phyloP scores from a whole-genome alignment of 1,139 yeast genomes.

The Geotrichum restrictum region DNA sequence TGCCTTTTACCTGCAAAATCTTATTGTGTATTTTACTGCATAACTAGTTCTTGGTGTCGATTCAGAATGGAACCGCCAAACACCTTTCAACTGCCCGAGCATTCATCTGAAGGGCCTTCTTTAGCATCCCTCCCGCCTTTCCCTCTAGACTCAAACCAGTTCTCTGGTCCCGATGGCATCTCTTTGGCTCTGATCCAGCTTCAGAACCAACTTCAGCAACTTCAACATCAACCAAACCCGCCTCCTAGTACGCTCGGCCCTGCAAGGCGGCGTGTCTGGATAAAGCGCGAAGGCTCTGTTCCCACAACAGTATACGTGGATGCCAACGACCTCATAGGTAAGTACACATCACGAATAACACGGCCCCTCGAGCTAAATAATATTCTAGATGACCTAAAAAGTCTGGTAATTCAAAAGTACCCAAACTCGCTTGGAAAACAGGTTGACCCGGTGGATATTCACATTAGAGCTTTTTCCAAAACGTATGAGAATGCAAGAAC shows the following conservation, averaged over 20 bases:
- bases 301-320: constrained; percentile 65
- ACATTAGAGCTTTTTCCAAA: constrained; percentile 8
- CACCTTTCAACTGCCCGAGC: neutral
- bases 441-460: constrained; percentile 68
- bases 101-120: neutral
- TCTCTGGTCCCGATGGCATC: neutral
- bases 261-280: constrained; percentile 54
- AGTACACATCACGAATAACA: neutral
- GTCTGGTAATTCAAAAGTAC: constrained; percentile 54
- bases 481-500: neutral
- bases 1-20: no score
- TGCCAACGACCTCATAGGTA: constrained; percentile 41
- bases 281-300: constrained; percentile 51
- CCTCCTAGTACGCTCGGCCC: neutral
- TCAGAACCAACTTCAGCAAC: constrained; percentile 3
- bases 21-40: neutral
- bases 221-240: neutral
- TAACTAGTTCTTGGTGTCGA: neutral
- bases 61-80: no score
- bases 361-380: no score
- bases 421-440: constrained; percentile 63
- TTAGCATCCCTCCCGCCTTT: neutral
- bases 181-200: constrained; percentile 9
- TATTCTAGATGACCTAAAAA: constrained; percentile 60
- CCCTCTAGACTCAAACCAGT: neutral